Evolutionary conservation across 129 eudicot species (phyloP), one percentile per base, ranked within the genome.

Genomic region (Ambrosia artemisiifolia): DNA sequence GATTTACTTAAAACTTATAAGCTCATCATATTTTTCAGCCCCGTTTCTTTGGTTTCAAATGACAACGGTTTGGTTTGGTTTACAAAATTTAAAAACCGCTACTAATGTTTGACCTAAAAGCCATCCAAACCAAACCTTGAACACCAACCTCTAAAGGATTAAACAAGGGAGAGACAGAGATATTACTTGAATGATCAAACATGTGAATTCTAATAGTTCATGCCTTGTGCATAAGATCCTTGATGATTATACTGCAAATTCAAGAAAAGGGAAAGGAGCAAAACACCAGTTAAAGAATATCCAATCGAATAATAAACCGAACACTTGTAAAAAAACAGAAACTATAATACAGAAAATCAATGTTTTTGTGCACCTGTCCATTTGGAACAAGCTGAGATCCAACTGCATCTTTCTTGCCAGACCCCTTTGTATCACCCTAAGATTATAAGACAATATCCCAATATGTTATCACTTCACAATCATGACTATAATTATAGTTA

Each of bases 381-480:
- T 70, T 87, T 30, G 88, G 83, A 81, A 67, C 86, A 63, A 84
- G 73, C 76, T 92, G 97, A 81, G 86, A 48, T 40, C 87, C 93
- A 68, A 73, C 59, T 11, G 78, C 48, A 77, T 92, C 96, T 47
- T 80, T 85, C 77, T 72, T 88, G 42, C 82, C 86, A 81, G 91
- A 79, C 44, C 93, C 97, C 81, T 89, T 92, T 48, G 97, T 81
- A 83, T 92, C 97, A 44, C 97, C 97, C 97, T 91, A 70, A 70
- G 38, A 63, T 14, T 40, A 40, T 40, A 36, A 5, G 7, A 36
- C 5, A 5, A 55, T 49, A 63, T 4, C 60, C 18, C 61, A 70
- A 24, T 48, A 60, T 28, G 43, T 55, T 70, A 71, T 71, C 61
- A 1, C 28, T 24, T 24, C 28, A 24, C 28, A 24, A 35, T 35